Conservation (phyloP, 371 early-diverging fungal species). For the Lichtheimia corymbifera region DNA sequence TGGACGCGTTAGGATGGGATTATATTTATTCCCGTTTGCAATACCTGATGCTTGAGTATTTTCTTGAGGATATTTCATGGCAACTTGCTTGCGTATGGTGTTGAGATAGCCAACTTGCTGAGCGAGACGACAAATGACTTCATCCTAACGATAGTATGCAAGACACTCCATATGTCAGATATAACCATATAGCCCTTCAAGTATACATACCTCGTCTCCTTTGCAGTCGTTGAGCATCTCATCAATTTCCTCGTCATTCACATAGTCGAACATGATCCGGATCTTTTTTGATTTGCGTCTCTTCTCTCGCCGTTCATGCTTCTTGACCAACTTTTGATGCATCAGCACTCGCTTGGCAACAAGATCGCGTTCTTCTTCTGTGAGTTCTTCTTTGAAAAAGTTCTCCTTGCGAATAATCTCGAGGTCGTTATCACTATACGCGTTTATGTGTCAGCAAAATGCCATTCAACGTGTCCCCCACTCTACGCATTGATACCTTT, state of each 20-base stretch:
- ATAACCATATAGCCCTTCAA: background rate
- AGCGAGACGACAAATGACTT: constrained; percentile 74
- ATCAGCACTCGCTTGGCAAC: constrained; percentile 85
- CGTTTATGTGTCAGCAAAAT: too few relatives aligned
- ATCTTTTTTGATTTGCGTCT: constrained; percentile 74
- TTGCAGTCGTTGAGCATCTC: constrained; percentile 75
- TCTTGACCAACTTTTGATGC: constrained; percentile 82
- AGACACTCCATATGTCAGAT: background rate
- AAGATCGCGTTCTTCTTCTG: constrained; percentile 81
- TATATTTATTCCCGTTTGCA: background rate
- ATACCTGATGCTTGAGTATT: constrained; percentile 19
- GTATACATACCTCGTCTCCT: constrained; percentile 69
- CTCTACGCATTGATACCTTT: too few relatives aligned
- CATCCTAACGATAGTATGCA: constrained; percentile 44
- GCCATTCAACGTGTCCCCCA: too few relatives aligned
- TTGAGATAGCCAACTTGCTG: constrained; percentile 63
- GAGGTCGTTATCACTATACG: constrained; percentile 32
- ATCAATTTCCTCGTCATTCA: constrained; percentile 80
- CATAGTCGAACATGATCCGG: constrained; percentile 68
- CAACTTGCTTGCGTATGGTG: constrained; percentile 72
- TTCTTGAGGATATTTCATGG: constrained; percentile 53
- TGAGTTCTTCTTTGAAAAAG: constrained; percentile 84
- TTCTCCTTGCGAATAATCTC: constrained; percentile 83
- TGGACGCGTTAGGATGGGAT: background rate
- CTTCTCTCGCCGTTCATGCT: constrained; percentile 75